phyloP scores from a whole-genome alignment of 2,329 filamentous ascomycete species.

The Diaporthe vexans region DNA sequence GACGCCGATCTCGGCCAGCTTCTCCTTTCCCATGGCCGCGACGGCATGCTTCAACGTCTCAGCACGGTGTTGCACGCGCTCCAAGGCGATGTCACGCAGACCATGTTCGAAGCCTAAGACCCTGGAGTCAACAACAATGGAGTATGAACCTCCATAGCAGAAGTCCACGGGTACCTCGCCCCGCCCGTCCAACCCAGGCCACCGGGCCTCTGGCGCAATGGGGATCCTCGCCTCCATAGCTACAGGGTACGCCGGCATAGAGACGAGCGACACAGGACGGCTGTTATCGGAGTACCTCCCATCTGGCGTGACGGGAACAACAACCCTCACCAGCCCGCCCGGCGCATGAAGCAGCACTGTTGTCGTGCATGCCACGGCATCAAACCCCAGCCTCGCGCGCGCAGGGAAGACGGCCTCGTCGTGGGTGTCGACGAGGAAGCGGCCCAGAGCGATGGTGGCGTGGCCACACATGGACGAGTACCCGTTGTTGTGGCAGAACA shows the following conservation, averaged over 20 bases:
- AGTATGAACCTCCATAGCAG: constrained; percentile 61
- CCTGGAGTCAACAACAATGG: constrained; percentile 50
- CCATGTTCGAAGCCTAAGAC: background rate
- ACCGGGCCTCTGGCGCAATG: constrained; percentile 47
- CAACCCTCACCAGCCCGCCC: background rate
- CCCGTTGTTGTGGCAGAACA: constrained; percentile 63
- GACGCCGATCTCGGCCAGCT: background rate
- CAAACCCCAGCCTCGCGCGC: constrained; percentile 39
- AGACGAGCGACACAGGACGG: background rate
- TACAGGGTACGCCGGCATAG: background rate
- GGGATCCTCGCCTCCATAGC: background rate
- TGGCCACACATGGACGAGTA: constrained; percentile 67
- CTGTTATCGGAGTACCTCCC: background rate
- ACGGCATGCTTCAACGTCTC: background rate
- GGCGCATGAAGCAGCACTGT: constrained; percentile 11
- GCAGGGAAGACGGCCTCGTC: constrained; percentile 56
- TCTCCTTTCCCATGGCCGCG: background rate
- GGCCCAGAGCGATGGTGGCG: constrained; percentile 62
- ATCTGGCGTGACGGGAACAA: background rate
- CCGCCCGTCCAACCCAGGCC: constrained; percentile 53
- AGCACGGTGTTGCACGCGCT: background rate
- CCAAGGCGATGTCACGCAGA: background rate
- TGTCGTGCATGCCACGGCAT: background rate
- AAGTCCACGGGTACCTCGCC: constrained; percentile 51
- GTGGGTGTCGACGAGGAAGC: constrained; percentile 57